A percentile compares a stretch with the other conserved stretches of the same genome.
These are phyloP conservation scores for Sclerotinia glacialis DNA, from an alignment of 2,329 filamentous ascomycete genomes.

Conservation along the genomic window DNA sequence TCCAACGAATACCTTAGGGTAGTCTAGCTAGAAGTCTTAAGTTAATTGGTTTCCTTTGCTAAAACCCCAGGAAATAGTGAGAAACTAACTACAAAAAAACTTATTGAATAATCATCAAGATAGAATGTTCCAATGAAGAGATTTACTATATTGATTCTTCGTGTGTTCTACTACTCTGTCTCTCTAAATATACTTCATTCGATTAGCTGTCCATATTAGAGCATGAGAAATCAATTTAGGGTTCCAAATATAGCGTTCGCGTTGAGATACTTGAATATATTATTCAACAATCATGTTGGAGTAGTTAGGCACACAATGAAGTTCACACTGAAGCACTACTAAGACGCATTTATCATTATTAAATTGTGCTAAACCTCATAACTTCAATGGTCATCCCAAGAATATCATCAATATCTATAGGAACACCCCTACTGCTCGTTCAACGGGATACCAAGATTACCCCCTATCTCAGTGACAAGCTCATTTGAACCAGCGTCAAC, in stretches of 20 bases:
- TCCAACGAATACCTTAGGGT: too few relatives aligned
- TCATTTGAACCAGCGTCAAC: neutral
- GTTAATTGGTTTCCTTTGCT: neutral
- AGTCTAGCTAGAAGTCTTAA: neutral
- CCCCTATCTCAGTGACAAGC: neutral
- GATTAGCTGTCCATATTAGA: neutral
- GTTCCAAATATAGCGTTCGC: too few relatives aligned
- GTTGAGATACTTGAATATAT: too few relatives aligned
- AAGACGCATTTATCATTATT: neutral
- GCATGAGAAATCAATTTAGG: accelerated
- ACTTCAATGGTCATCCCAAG: neutral
- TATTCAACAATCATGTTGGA: too few relatives aligned
- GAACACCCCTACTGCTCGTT: neutral
- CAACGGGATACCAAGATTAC: neutral
- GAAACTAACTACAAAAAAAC: neutral
- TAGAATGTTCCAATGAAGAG: neutral
- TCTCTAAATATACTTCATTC: neutral
- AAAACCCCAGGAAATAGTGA: neutral
- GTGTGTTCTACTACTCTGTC: too few relatives aligned
- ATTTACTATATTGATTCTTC: too few relatives aligned
- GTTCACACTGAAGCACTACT: too few relatives aligned
- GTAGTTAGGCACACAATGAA: too few relatives aligned
- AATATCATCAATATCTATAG: neutral
- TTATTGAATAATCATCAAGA: neutral
- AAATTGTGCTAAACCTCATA: neutral